Percentiles rank a stretch among this genome's conserved stretches.
Evolutionary conservation across 2,329 filamentous ascomycete species (phyloP).

Genomic region (Leptographium flavum): DNA sequence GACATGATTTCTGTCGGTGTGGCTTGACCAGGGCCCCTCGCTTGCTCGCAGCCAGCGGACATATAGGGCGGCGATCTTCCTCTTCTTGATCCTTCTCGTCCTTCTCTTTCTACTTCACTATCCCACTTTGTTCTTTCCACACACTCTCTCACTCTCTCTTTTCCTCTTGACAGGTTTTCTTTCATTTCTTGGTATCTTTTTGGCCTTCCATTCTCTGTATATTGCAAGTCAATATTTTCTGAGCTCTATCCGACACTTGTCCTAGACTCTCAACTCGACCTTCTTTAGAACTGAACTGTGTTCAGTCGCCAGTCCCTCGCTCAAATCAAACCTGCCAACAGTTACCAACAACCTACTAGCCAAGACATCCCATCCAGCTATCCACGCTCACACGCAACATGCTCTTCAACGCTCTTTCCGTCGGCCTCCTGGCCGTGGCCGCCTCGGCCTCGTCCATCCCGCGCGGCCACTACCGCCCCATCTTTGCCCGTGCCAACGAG

Average conservation of each 20-base stretch:
- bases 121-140: not conserved
- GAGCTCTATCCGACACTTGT: not conserved
- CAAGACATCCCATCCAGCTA: conserved; percentile 1
- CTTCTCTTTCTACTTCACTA: not conserved
- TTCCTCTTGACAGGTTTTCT: not conserved
- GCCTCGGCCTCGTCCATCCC: conserved; percentile 25
- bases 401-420: conserved; percentile 28
- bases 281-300: conserved; percentile 4
- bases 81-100: not conserved
- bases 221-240: not conserved
- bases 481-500: conserved; percentile 15
- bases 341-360: not conserved
- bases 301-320: not conserved
- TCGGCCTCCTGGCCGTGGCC: conserved; percentile 30
- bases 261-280: conserved; percentile 7
- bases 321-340: too few relatives aligned
- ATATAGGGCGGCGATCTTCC: not conserved
- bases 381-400: too few relatives aligned
- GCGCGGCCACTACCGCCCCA: conserved; percentile 19
- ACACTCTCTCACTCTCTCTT: not conserved
- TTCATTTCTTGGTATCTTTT: not conserved
- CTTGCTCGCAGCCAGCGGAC: not conserved
- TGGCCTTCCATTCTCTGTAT: not conserved
- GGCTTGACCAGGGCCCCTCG: not conserved
- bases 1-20: not conserved